Percentiles rank a stretch among this genome's conserved stretches.
These are phyloP conservation scores for Calycina herbarum DNA, from an alignment of 2,329 filamentous ascomycete genomes.

Conservation along the genomic window DNA sequence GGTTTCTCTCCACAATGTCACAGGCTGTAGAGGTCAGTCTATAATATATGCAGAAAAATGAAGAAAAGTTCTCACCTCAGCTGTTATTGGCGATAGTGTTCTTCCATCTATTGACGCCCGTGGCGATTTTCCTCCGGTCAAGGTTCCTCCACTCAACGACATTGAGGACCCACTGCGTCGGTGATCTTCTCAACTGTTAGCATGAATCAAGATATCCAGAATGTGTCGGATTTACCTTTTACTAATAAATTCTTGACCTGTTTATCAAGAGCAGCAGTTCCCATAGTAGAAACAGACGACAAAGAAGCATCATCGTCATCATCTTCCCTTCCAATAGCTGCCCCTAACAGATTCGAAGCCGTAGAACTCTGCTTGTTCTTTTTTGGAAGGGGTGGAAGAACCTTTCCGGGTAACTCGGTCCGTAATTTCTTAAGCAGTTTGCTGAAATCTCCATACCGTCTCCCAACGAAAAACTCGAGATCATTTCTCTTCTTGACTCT, in stretches of 20 bases:
- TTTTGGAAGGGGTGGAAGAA: slow-evolving; percentile 80
- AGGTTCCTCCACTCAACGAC: slow-evolving; percentile 38
- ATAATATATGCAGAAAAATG: neutral
- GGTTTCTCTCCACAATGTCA: slow-evolving; percentile 77
- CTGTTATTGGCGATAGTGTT: slow-evolving; percentile 9
- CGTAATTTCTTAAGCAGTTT: slow-evolving; percentile 77
- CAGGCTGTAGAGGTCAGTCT: slow-evolving; percentile 41
- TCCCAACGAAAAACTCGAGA: slow-evolving; percentile 75
- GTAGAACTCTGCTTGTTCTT: slow-evolving; percentile 86
- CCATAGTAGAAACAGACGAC: slow-evolving; percentile 49
- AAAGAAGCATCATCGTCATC: slow-evolving; percentile 79
- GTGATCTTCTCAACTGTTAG: slow-evolving; percentile 36
- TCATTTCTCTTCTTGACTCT: slow-evolving; percentile 78
- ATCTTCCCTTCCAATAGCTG: slow-evolving; percentile 54
- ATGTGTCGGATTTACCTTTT: slow-evolving; percentile 38
- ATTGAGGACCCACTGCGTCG: slow-evolving; percentile 41
- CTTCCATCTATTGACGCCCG: slow-evolving; percentile 47
- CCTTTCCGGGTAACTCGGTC: slow-evolving; percentile 85
- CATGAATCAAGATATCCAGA: slow-evolving; percentile 9
- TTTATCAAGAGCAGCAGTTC: slow-evolving; percentile 20
- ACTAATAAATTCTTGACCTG: slow-evolving; percentile 43
- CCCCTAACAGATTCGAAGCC: slow-evolving; percentile 55
- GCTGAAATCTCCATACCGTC: slow-evolving; percentile 85
- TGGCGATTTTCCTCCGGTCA: slow-evolving; percentile 41
- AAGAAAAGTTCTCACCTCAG: slow-evolving; percentile 20